Percentiles rank a stretch among this genome's conserved stretches.
These are phyloP conservation scores for Ophiostoma montium DNA, from an alignment of 2,329 filamentous ascomycete genomes.

Conservation along the genomic window DNA sequence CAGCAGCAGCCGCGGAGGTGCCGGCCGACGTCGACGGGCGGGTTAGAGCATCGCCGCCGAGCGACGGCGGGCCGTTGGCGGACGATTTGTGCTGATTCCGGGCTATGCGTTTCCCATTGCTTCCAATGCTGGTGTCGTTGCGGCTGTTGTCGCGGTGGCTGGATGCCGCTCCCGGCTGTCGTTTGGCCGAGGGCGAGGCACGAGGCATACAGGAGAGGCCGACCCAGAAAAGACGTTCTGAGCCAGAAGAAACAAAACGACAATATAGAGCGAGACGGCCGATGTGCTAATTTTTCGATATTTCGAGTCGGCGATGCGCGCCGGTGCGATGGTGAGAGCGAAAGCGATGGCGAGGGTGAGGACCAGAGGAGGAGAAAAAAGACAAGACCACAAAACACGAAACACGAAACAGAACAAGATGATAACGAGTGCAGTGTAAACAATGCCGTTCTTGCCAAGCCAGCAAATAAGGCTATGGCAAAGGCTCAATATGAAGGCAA, in stretches of 20 bases:
- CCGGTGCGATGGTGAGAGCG: too few relatives aligned
- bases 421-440: too few relatives aligned
- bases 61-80: constrained; percentile 22
- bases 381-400: too few relatives aligned
- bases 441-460: too few relatives aligned
- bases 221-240: constrained; percentile 30
- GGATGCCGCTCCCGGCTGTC: constrained; percentile 41
- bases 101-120: constrained; percentile 50
- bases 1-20: background rate
- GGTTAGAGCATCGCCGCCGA: constrained; percentile 3
- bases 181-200: constrained; percentile 43
- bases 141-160: constrained; percentile 57
- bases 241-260: constrained; percentile 25
- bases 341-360: too few relatives aligned
- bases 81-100: constrained; percentile 29
- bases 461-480: too few relatives aligned
- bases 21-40: background rate
- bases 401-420: too few relatives aligned
- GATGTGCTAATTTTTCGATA: too few relatives aligned
- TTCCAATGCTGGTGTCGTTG: constrained; percentile 80
- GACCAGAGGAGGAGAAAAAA: too few relatives aligned
- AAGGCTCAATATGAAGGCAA: too few relatives aligned
- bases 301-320: too few relatives aligned
- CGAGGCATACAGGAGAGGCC: constrained; percentile 43
- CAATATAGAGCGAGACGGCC: too few relatives aligned